Base-by-base conservation (phyloP, 805 yeast species). In the Metschnikowia picachoensis region DNA sequence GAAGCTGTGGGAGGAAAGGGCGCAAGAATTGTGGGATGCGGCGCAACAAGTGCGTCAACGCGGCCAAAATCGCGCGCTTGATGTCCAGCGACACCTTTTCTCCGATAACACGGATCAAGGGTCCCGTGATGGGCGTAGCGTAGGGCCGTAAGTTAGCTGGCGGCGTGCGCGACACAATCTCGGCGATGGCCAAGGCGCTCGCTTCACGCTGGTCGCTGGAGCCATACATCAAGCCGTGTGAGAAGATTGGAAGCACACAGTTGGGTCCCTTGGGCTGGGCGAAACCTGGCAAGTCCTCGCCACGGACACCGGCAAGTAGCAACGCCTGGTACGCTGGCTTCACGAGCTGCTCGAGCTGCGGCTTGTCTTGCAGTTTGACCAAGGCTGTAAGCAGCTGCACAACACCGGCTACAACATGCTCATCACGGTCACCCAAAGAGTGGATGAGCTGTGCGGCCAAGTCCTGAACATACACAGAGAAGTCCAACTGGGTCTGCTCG, bases 1-100 rank as follows among this genome's bases (percentile, higher is more conserved):
- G 99, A 56, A 94, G 76, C 71, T 94, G 99, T 8, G 99, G 99
- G 66, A 94, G 81, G 65, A 94, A 94, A 13, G 99, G 99, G 60
- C 92, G 80, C 65, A 94, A 76, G 64, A 88, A 87, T 61, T 85
- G 88, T 2, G 99, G 97, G 56, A 92, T 86, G 72, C 89, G 87
- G 20, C 70, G 69, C 59, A 94, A 81, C 60, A 95, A 71, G 52
- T 79, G 79, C 60, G 85, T 86, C 64, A 95, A 77, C 1, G 98
- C 95, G 51, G 77, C 76, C 60, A 94, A 74, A 56, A 95, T 92
- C n/a, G 96, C 96, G 32, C 96, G 84, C 74, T 94, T 94, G 57
- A 94, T 88, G 56, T 90, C 96, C 50, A 95, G 78, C 14, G 84
- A 79, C 55, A 88, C 92, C 66, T 96, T 82, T 67, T 94, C 99